Evolutionary conservation across 2,329 filamentous ascomycete species (phyloP).

Genomic region (Neonectria hederae): DNA sequence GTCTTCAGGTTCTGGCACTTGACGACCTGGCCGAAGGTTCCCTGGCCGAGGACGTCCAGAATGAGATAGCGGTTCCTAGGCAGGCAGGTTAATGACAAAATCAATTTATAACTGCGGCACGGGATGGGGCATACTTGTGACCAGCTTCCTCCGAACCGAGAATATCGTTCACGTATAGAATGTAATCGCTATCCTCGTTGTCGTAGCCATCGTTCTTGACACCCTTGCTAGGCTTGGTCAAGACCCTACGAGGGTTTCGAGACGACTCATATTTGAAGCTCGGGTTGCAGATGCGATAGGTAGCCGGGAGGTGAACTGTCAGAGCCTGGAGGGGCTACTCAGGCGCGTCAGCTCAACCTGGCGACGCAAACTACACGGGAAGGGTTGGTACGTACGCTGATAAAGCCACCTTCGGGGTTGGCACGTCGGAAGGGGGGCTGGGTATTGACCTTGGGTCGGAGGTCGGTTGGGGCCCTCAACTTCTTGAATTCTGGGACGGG

Average conservation of each 20-base stretch:
- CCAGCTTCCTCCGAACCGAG: constrained; percentile 96
- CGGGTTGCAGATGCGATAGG: constrained; percentile 98
- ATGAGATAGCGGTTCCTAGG: constrained; percentile 94
- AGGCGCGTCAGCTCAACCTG: constrained; percentile 24
- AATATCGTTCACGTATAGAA: constrained; percentile 98
- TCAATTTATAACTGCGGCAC: constrained; percentile 6
- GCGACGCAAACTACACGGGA: not conserved
- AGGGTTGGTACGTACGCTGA: constrained; percentile 74
- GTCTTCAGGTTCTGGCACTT: constrained; percentile 99
- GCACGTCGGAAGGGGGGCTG: constrained; percentile 93
- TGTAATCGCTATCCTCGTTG: constrained; percentile 99
- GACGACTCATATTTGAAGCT: constrained; percentile 99
- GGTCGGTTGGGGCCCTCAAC: constrained; percentile 74
- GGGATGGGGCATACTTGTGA: constrained; percentile 77
- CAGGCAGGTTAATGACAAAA: constrained; percentile 13
- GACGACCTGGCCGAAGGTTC: constrained; percentile 97
- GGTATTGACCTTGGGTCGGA: constrained; percentile 83
- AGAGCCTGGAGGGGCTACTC: constrained; percentile 90
- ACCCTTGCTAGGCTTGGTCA: constrained; percentile 98
- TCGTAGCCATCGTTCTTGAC: constrained; percentile 99
- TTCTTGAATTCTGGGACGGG: constrained; percentile 90
- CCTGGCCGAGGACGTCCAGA: constrained; percentile 94
- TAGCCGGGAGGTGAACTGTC: constrained; percentile 90
- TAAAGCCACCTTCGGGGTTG: constrained; percentile 96
- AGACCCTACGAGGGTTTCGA: constrained; percentile 90